Evolutionary conservation across 2,329 filamentous ascomycete species (phyloP), one percentile per base, ranked within the genome.

Genomic region (Camptophora hylomeconis): DNA sequence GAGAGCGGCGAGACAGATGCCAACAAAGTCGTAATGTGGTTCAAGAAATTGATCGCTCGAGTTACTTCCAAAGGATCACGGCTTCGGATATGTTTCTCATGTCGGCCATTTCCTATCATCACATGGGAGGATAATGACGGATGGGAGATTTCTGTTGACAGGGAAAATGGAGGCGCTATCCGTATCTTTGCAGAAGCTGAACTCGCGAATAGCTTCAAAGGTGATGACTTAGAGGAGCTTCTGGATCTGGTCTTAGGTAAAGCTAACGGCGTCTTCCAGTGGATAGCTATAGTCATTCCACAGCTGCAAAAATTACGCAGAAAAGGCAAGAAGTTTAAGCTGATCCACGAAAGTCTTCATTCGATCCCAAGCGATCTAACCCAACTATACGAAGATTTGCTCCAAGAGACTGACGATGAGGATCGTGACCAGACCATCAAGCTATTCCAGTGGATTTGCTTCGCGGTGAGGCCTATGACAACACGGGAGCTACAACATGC

Each of bases 361-460:
- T n/a, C n/a, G n/a, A n/a, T n/a, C n/a, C n/a, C n/a, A n/a, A n/a
- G n/a, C n/a, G 15, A 36, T 9, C 30, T 36, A 20, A 20, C 18
- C 8, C 24, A 20, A 15, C 30, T 34, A 9, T 36, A 34, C 19
- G 13, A 28, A 15, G 17, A 28, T 4, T 5, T 34, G 11, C 17
- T 36, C n/a, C 14, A 27, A 14, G 27, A 35, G 9, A 28, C 45
- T 3, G 12, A 21, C 5, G 14, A 17, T 8, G 9, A 24, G 2
- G 11, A 33, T 6, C 29, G 35, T 11, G 11, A n/a, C 10, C 34
- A 39, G 20, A 15, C 42, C 1, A 20, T 41, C 5, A 17, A 29
- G 3, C 30, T 49, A 3, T 26, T 49, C 17, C 35, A 40, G 23
- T 49, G 46, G 44, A 22, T 49, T 1, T 37, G 30, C 17, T 28